Evolutionary conservation across 768 basidiomycete genomes (phyloP).

Genomic region (Auricularia cornea): DNA sequence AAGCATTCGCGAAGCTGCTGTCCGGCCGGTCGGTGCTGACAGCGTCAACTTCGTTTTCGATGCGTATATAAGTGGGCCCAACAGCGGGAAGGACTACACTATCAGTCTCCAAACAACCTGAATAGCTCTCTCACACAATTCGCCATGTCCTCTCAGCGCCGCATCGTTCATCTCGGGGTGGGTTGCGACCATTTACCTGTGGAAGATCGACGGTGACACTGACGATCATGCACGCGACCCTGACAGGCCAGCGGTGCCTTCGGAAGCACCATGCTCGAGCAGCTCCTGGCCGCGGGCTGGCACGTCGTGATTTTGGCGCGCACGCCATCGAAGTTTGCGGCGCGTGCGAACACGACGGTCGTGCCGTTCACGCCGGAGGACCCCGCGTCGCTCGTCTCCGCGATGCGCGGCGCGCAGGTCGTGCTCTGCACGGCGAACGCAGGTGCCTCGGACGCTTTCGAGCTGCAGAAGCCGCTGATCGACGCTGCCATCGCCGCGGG

Average conservation of each 20-base stretch:
- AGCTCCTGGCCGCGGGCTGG: not conserved
- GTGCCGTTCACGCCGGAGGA: not conserved
- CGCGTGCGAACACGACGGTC: not conserved
- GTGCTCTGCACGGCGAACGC: not conserved
- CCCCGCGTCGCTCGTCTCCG: not conserved
- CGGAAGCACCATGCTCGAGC: not conserved
- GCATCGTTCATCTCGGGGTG: not conserved
- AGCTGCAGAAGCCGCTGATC: not conserved
- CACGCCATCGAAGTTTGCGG: not conserved
- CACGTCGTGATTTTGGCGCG: not conserved
- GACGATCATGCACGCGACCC: not conserved
- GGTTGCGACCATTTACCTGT: too few species aligned
- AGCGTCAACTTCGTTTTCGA: too few species aligned
- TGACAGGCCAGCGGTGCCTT: not conserved
- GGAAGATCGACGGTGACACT: too few species aligned
- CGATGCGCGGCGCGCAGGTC: not conserved
- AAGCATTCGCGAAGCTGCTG: too few species aligned
- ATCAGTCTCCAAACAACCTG: too few species aligned
- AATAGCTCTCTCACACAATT: not conserved
- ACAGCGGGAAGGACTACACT: too few species aligned
- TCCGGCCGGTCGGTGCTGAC: too few species aligned
- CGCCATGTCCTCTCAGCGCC: not conserved
- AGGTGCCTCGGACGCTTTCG: not conserved
- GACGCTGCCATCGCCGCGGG: constrained; percentile 5
- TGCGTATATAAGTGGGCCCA: too few species aligned